These are phyloP conservation scores for Perkinsus olseni DNA, from an alignment of 169 alveolate genomes.

Conservation along the genomic window DNA sequence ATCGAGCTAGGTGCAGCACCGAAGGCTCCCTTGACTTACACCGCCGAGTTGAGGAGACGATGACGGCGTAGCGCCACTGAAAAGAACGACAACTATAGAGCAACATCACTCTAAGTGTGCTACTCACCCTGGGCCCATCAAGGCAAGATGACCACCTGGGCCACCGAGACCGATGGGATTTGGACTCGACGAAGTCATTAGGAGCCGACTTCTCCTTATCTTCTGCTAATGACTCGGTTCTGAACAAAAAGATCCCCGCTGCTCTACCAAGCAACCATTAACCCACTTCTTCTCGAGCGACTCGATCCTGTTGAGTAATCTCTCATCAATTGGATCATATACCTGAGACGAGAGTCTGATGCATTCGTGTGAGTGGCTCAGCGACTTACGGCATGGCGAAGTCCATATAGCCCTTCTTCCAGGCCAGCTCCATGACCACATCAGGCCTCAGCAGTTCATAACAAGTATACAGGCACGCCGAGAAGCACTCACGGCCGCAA, in stretches of 20 bases:
- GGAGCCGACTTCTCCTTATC: constrained; percentile 65
- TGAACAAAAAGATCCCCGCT: neutral
- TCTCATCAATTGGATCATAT: constrained; percentile 38
- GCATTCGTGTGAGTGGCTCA: constrained; percentile 52
- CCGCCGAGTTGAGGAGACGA: neutral
- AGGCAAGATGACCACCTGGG: neutral
- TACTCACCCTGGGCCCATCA: constrained; percentile 3
- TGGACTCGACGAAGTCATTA: constrained; percentile 44
- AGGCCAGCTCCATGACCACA: constrained; percentile 94
- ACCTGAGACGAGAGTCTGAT: neutral
- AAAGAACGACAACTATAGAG: neutral
- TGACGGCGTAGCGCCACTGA: neutral
- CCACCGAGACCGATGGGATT: constrained; percentile 17
- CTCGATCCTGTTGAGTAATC: constrained; percentile 55
- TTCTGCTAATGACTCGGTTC: constrained; percentile 54
- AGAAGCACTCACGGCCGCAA: constrained; percentile 59
- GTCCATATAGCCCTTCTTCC: constrained; percentile 91
- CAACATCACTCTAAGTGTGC: neutral
- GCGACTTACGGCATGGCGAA: constrained; percentile 92
- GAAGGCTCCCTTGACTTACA: neutral
- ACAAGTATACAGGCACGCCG: constrained; percentile 94
- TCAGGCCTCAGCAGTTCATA: constrained; percentile 93
- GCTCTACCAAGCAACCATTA: constrained; percentile 7
- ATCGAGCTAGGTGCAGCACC: neutral
- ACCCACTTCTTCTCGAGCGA: constrained; percentile 60